Evolutionary conservation across 306 rosid genomes (phyloP).

Genomic region (Dalbergia cochinchinensis): DNA sequence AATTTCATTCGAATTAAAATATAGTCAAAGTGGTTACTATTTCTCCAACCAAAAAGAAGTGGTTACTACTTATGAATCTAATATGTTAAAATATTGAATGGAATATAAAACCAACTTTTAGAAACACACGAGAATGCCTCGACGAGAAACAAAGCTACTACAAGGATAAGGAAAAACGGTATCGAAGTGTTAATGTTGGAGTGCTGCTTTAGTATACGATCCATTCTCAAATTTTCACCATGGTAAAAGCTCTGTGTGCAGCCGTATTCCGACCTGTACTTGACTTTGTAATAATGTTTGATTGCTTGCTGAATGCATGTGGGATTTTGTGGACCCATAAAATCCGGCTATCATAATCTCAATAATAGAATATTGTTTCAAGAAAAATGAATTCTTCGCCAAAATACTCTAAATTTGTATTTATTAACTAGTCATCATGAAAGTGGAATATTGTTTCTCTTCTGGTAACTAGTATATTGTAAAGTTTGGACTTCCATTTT

Average conservation of each 20-base stretch:
- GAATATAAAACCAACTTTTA: too few relatives aligned
- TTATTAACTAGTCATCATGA: neutral
- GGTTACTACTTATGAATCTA: too few relatives aligned
- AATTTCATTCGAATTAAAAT: too few relatives aligned
- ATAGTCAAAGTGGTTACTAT: too few relatives aligned
- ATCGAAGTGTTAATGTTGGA: neutral
- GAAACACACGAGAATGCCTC: too few relatives aligned
- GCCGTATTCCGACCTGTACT: neutral
- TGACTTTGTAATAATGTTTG: constrained; percentile 7
- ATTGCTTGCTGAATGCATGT: neutral
- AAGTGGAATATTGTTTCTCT: neutral
- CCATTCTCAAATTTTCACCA: constrained; percentile 5
- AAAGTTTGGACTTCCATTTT: neutral
- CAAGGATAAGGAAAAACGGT: neutral
- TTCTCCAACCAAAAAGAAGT: too few relatives aligned
- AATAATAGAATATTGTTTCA: neutral
- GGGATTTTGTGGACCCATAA: constrained; percentile 41
- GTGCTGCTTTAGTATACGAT: constrained; percentile 20
- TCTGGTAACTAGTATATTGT: neutral
- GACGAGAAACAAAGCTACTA: neutral
- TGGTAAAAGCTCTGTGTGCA: constrained; percentile 2
- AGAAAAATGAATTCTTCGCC: neutral
- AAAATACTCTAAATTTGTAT: neutral
- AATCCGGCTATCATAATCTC: constrained; percentile 8
- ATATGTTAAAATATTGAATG: too few relatives aligned